Base-by-base conservation (phyloP, 116 monocot species). In the Dioscorea cayenensis region DNA sequence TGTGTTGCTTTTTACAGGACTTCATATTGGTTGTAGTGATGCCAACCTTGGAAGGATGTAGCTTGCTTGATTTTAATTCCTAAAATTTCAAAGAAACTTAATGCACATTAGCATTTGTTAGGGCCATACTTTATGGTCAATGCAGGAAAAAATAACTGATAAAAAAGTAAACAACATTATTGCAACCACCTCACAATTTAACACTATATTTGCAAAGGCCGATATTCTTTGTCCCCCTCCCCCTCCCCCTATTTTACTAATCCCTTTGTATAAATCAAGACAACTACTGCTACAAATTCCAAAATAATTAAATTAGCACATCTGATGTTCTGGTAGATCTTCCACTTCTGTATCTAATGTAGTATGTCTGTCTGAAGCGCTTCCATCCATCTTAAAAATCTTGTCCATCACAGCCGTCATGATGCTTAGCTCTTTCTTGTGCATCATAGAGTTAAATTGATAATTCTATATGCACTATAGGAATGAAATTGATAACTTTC, bases 331-430 rank as follows among this genome's bases (percentile, higher is more conserved):
- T 22, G 67, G 25, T n/a, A 12, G 36, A 52, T 20, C 25, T 25
- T 55, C 68, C 67, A 22, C 66, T 28, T 78, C 77, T 43, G 18
- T 38, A 66, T 52, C 68, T 2, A 37, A 16, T 22, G 60, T 64
- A 43, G 22, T 12, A 11, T 51, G 38, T 72, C 35, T 69, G 65
- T 64, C 70, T 52, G 49, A 36, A 73, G 25, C 36, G 14, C 48
- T 49, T 66, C 82, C 71, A 48, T 87, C 87, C 74, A 75, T 83
- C 58, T 64, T 64, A 28, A 97, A 70, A 35, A 97, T 72, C 71
- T 80, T 97, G 58, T 76, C 80, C 92, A 97, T 81, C 50, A 93
- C 97, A 76, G 76, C 75, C 36, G 71, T 82, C 85, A 89, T 94
- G 23, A 89, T 82, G 71, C 70, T 83, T 20, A 73, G 66, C 68